These are phyloP conservation scores for Closterium sp. DNA, from an alignment of 139 green algal genomes.

Conservation along the genomic window DNA sequence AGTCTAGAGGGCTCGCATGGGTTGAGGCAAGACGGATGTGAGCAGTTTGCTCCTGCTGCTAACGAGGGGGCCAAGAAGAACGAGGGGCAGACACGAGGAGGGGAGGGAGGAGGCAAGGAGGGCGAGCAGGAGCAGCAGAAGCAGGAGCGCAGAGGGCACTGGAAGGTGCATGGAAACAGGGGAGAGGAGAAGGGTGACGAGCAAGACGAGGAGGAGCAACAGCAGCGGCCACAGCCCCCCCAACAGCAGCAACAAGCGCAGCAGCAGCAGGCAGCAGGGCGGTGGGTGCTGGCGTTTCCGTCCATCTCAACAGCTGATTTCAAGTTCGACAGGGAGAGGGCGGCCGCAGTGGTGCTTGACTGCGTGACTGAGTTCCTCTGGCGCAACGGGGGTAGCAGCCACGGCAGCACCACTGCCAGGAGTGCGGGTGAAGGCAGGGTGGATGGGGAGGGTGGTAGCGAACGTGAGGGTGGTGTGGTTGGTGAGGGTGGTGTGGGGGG, in stretches of 20 bases:
- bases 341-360: conserved; percentile 32
- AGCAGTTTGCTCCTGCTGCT: neutral
- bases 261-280: neutral
- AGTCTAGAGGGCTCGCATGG: neutral
- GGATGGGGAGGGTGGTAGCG: neutral
- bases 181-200: neutral
- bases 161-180: neutral
- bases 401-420: neutral
- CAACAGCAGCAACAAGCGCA: no score
- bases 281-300: conserved; percentile 25
- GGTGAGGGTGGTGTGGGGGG: no score
- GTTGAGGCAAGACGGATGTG: neutral
- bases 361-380: conserved; percentile 25
- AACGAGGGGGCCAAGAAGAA: neutral
- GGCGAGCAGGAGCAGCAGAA: neutral
- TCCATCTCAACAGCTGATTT: conserved; percentile 40
- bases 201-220: neutral
- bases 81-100: neutral
- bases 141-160: neutral
- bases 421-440: neutral
- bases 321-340: conserved; percentile 37
- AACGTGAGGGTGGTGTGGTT: neutral
- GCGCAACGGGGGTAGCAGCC: neutral
- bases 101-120: neutral
- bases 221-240: neutral